Evolutionary conservation across 495 filamentous ascomycete genomes (phyloP).

Genomic region (Thermothielavioides terrestris): DNA sequence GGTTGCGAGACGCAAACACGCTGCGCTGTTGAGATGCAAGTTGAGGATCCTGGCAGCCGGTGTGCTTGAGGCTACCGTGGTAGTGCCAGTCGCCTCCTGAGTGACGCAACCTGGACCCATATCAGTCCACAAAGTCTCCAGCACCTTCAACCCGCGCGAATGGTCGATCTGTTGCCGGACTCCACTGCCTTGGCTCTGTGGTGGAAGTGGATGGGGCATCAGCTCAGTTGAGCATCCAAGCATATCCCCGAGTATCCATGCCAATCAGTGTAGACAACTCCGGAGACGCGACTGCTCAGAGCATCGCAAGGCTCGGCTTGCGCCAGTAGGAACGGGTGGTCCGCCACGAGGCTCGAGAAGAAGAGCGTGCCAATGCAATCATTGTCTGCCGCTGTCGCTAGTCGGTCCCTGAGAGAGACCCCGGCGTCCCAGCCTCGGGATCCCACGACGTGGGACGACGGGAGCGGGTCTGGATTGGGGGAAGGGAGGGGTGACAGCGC

Average conservation of each 20-base stretch:
- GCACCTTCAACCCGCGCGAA: slow-evolving; percentile 27
- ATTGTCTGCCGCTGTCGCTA: slow-evolving; percentile 8
- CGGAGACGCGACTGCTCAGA: slow-evolving; percentile 14
- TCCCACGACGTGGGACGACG: slow-evolving; percentile 17
- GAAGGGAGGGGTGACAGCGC: not conserved
- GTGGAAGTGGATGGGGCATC: not conserved
- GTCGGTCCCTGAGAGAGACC: slow-evolving; percentile 8
- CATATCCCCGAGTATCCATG: slow-evolving; percentile 20
- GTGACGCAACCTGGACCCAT: slow-evolving; percentile 9
- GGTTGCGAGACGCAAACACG: not conserved
- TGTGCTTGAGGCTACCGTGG: slow-evolving; percentile 2
- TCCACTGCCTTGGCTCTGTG: slow-evolving; percentile 17
- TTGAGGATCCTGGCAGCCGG: not conserved
- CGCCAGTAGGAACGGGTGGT: slow-evolving; percentile 7
- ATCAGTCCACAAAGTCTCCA: slow-evolving; percentile 18
- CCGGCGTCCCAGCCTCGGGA: slow-evolving; percentile 3
- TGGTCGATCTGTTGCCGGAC: slow-evolving; percentile 11
- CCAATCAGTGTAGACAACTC: slow-evolving; percentile 15
- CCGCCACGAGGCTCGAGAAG: slow-evolving; percentile 11
- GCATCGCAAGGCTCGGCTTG: slow-evolving; percentile 13
- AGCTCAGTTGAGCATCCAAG: slow-evolving; percentile 16
- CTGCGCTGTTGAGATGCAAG: not conserved
- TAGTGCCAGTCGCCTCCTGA: slow-evolving; percentile 12
- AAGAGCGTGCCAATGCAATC: slow-evolving; percentile 11
- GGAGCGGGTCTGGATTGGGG: slow-evolving; percentile 20